Conservation (phyloP, 768 basidiomycete species). For the Mrakia hoshinonis region DNA sequence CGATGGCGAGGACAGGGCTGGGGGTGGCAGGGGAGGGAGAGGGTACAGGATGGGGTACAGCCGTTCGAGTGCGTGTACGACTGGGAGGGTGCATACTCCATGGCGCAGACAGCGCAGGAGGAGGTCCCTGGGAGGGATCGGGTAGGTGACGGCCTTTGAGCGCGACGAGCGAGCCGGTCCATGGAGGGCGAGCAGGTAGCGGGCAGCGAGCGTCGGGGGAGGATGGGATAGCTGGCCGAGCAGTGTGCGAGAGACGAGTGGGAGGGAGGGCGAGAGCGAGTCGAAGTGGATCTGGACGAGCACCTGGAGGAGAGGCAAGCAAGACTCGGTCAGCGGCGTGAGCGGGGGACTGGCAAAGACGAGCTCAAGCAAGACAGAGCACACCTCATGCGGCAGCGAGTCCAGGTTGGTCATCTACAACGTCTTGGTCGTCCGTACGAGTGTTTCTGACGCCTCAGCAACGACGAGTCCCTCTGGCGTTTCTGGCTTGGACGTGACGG, state of each 20-base stretch:
- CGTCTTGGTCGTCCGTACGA: neutral
- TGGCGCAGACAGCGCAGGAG: constrained; percentile 35
- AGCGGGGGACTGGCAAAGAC: neutral
- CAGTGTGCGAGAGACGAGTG: constrained; percentile 52
- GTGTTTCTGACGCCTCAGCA: neutral
- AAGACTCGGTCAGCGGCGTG: neutral
- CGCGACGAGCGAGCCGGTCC: constrained; percentile 6
- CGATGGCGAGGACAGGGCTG: constrained; percentile 38
- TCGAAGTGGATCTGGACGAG: constrained; percentile 67
- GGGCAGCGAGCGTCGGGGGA: constrained; percentile 54
- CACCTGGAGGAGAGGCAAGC: constrained; percentile 47
- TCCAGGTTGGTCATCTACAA: neutral
- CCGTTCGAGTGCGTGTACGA: constrained; percentile 33
- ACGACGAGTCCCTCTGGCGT: neutral
- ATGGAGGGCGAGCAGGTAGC: constrained; percentile 52
- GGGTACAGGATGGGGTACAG: constrained; percentile 48
- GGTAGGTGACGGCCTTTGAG: neutral
- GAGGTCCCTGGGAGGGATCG: constrained; percentile 26
- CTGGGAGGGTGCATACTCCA: constrained; percentile 35
- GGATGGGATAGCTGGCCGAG: constrained; percentile 51
- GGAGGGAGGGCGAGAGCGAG: constrained; percentile 58
- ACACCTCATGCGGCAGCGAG: constrained; percentile 19
- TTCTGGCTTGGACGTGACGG: neutral
- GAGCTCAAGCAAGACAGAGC: neutral
- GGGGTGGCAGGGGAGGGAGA: constrained; percentile 26